Percentiles rank a stretch among this genome's conserved stretches.
Evolutionary conservation across 2,329 filamentous ascomycete genomes (phyloP).

Genomic region (Plenodomus tracheiphilus): DNA sequence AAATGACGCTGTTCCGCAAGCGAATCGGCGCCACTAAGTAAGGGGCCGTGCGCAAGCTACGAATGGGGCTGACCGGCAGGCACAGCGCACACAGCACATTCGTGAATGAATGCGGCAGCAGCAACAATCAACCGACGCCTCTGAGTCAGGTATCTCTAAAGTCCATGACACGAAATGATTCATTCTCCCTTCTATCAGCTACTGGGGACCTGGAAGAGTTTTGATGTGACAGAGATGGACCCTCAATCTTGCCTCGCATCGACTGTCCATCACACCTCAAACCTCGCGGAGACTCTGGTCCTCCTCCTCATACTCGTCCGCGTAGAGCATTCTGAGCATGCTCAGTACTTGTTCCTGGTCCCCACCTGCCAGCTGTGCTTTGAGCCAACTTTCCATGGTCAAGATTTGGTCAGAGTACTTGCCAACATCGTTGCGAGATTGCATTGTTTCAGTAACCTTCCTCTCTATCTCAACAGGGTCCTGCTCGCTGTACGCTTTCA

Average conservation of each 20-base stretch:
- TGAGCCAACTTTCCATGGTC: conserved; percentile 52
- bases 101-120: too few relatives aligned
- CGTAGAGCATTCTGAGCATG: conserved; percentile 54
- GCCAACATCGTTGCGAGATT: conserved; percentile 37
- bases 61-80: not conserved
- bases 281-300: conserved; percentile 54
- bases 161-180: not conserved
- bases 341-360: conserved; percentile 51
- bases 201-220: not conserved
- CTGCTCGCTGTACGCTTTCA: conserved; percentile 51
- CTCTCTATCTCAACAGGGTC: conserved; percentile 51
- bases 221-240: not conserved
- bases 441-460: conserved; percentile 39
- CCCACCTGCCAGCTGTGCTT: conserved; percentile 27
- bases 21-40: conserved; percentile 15
- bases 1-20: conserved; percentile 32
- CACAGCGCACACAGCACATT: too few relatives aligned
- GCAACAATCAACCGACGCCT: not conserved
- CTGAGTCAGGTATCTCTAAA: not conserved
- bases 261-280: conserved; percentile 6
- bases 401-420: conserved; percentile 51
- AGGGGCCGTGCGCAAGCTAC: not conserved
- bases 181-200: not conserved
- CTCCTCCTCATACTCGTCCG: conserved; percentile 58
- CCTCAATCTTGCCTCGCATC: not conserved